Conservation (phyloP, 768 basidiomycete genomes). For the Wakefieldia striispora region DNA sequence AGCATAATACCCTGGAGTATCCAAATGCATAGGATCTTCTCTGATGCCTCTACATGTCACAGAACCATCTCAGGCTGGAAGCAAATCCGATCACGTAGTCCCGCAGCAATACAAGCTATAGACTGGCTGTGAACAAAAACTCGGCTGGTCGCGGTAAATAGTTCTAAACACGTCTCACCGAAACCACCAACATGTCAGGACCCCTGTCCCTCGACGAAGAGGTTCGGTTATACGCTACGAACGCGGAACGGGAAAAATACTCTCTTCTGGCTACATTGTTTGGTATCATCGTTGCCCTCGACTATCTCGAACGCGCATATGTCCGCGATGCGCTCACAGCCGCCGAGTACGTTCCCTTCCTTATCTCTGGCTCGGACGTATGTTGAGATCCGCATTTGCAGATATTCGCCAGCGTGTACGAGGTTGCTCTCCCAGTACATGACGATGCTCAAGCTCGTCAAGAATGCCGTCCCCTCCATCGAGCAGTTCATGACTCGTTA, state of each 20-base stretch:
- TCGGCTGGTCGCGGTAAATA: too few species aligned
- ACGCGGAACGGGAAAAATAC: conserved; percentile 85
- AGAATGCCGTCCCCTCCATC: conserved; percentile 79
- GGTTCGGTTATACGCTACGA: conserved; percentile 81
- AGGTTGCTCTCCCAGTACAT: conserved; percentile 95
- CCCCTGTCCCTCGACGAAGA: conserved; percentile 82
- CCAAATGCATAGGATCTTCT: too few species aligned
- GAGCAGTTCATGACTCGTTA: conserved; percentile 92
- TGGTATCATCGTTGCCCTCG: conserved; percentile 86
- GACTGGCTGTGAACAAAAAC: too few species aligned
- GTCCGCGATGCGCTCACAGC: conserved; percentile 90
- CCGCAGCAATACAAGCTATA: too few species aligned
- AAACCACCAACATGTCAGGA: conserved; percentile 28
- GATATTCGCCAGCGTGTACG: conserved; percentile 96
- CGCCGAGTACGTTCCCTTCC: conserved; percentile 66
- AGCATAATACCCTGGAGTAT: too few species aligned
- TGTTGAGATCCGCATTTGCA: conserved; percentile 35
- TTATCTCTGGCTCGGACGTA: background rate
- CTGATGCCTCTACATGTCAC: too few species aligned
- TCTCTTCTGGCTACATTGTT: conserved; percentile 88
- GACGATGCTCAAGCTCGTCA: conserved; percentile 93
- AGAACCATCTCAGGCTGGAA: too few species aligned
- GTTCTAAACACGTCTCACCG: background rate
- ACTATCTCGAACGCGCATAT: conserved; percentile 95
- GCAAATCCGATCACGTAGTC: too few species aligned